Percentiles rank a stretch among this genome's conserved stretches.
These are phyloP conservation scores for Apiospora kogelbergensis DNA, from an alignment of 2,329 filamentous ascomycete species.

Conservation along the genomic window DNA sequence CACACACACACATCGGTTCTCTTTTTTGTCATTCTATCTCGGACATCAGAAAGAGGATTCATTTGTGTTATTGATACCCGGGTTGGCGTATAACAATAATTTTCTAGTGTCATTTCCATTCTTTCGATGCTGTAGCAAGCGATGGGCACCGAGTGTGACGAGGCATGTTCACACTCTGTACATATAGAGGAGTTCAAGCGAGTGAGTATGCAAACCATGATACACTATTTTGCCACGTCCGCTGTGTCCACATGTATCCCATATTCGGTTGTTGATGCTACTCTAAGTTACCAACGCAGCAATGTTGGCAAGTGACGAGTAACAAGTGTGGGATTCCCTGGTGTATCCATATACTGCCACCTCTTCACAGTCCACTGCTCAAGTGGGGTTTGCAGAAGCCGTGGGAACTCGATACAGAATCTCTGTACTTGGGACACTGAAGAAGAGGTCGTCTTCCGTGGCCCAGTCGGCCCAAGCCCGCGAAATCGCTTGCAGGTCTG, in stretches of 20 bases:
- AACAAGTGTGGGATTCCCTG: no score
- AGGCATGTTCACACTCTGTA: not conserved
- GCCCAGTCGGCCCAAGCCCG: constrained; percentile 1
- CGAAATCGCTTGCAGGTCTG: not conserved
- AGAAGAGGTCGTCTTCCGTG: constrained; percentile 1
- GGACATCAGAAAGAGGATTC: not conserved
- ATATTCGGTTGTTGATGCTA: not conserved
- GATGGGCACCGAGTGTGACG: not conserved
- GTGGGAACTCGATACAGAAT: not conserved
- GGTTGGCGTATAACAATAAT: constrained; percentile 1
- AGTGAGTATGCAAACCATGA: not conserved
- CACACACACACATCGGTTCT: not conserved
- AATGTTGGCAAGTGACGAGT: no score
- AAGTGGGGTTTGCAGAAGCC: not conserved
- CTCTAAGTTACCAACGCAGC: not conserved
- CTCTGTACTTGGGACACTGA: constrained; percentile 4
- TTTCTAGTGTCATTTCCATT: not conserved
- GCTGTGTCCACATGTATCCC: not conserved
- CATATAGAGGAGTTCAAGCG: not conserved
- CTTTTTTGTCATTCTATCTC: not conserved
- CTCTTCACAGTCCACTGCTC: not conserved
- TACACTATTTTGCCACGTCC: not conserved
- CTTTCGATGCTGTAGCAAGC: not conserved
- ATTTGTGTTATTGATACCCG: constrained; percentile 2
- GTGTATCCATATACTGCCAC: no score